phyloP scores from a whole-genome alignment of 2,329 filamentous ascomycete genomes.

The Colletotrichum tamarilloi region DNA sequence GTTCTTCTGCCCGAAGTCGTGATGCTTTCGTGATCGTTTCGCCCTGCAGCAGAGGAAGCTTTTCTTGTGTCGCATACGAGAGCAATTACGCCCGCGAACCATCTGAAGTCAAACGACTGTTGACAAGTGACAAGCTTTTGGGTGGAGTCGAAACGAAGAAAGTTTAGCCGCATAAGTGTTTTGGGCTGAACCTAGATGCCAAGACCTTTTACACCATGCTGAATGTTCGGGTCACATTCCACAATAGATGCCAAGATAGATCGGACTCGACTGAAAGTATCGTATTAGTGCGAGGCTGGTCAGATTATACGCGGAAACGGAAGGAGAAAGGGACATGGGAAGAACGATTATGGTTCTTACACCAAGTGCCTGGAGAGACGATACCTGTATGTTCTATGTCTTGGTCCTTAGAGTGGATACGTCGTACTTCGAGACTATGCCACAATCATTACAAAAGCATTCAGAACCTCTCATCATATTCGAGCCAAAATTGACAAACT shows the following conservation, averaged over 20 bases:
- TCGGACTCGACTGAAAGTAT: neutral
- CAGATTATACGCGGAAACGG: neutral
- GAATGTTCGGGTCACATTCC: neutral
- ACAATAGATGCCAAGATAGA: conserved; percentile 6
- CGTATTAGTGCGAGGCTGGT: neutral
- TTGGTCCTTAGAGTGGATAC: neutral
- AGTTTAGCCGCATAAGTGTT: conserved; percentile 27
- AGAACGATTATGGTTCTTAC: neutral
- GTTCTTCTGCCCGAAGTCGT: neutral
- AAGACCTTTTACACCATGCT: neutral
- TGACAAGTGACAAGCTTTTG: conserved; percentile 29
- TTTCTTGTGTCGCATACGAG: neutral
- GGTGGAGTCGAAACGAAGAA: conserved; percentile 28
- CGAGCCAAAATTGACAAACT: no score
- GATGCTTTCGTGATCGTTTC: conserved; percentile 6
- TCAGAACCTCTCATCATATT: neutral
- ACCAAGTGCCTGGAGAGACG: neutral
- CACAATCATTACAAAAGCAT: neutral
- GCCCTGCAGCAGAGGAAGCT: neutral
- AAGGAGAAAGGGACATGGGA: neutral
- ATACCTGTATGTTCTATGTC: neutral
- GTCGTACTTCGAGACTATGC: neutral
- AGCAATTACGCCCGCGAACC: neutral
- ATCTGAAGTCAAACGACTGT: conserved; percentile 5
- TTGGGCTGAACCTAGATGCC: conserved; percentile 15